phyloP scores from a whole-genome alignment of 768 basidiomycete genomes.

The Leccinum arenicola region DNA sequence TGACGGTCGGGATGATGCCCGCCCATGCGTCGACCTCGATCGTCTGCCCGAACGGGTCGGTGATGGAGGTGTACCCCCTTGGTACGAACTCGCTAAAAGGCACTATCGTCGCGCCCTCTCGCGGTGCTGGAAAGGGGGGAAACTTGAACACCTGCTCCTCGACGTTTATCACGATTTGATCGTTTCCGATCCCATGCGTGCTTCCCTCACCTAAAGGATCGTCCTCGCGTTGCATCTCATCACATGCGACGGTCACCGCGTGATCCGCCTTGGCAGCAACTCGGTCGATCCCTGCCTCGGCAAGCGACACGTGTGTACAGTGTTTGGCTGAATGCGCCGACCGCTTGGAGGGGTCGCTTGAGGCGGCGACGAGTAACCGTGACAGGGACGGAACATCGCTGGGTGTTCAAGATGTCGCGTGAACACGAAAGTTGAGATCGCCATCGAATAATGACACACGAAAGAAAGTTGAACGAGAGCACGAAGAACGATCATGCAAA shows the following conservation, averaged over 20 bases:
- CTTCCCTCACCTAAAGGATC: slow-evolving; percentile 20
- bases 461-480: not conserved
- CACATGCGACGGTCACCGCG: slow-evolving; percentile 78
- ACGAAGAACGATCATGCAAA: not conserved
- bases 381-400: slow-evolving; percentile 93
- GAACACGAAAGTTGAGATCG: not conserved
- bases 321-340: slow-evolving; percentile 79
- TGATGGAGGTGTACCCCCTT: too few relatives aligned
- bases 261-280: slow-evolving; percentile 78
- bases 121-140: too few relatives aligned
- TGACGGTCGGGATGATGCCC: too few relatives aligned
- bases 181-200: too few relatives aligned
- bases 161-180: too few relatives aligned
- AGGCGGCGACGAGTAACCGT: slow-evolving; percentile 94
- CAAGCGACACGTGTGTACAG: slow-evolving; percentile 82
- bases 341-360: slow-evolving; percentile 77
- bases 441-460: not conserved
- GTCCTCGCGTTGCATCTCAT: slow-evolving; percentile 71
- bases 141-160: too few relatives aligned
- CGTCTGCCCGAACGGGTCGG: too few relatives aligned
- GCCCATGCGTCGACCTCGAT: too few relatives aligned
- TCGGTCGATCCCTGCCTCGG: slow-evolving; percentile 83
- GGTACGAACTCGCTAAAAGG: too few relatives aligned
- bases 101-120: too few relatives aligned
- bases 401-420: slow-evolving; percentile 3